phyloP scores from a whole-genome alignment of 345 rosid genomes.

The Lumnitzera littorea region DNA sequence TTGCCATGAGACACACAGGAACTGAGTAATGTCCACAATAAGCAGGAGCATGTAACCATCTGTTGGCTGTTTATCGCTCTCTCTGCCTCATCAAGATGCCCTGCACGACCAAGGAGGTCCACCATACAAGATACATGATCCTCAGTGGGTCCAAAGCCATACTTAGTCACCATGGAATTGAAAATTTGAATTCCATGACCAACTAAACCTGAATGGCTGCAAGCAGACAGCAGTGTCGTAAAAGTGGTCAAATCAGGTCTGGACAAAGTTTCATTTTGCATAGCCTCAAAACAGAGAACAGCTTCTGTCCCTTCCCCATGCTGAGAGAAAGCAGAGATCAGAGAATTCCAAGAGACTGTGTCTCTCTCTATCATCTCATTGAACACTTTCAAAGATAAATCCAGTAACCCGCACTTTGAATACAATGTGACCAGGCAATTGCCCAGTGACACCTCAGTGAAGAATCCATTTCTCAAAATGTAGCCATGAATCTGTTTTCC shows the following conservation, averaged over 20 bases:
- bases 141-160: slow-evolving; percentile 32
- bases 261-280: slow-evolving; percentile 31
- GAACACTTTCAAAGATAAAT: slow-evolving; percentile 46
- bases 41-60: slow-evolving; percentile 24
- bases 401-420: slow-evolving; percentile 53
- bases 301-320: slow-evolving; percentile 68
- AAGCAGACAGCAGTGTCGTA: slow-evolving; percentile 58
- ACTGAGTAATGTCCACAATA: slow-evolving; percentile 64
- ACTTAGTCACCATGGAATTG: slow-evolving; percentile 38
- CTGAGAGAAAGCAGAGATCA: slow-evolving; percentile 60
- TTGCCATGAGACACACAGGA: slow-evolving; percentile 74
- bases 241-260: slow-evolving; percentile 59
- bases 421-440: slow-evolving; percentile 62
- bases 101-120: slow-evolving; percentile 73
- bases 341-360: slow-evolving; percentile 61
- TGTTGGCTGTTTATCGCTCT: slow-evolving; percentile 25
- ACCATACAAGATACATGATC: slow-evolving; percentile 70
- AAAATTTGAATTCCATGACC: slow-evolving; percentile 46
- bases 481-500: slow-evolving; percentile 58
- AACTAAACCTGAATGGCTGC: slow-evolving; percentile 68
- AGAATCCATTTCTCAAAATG: slow-evolving; percentile 27
- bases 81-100: slow-evolving; percentile 64
- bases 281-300: slow-evolving; percentile 30
- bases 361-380: slow-evolving; percentile 40
- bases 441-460: slow-evolving; percentile 36